Percentiles rank a stretch among this genome's conserved stretches.
Evolutionary conservation across 768 basidiomycete species (phyloP).

Genomic region (Lentinula aciculospora): DNA sequence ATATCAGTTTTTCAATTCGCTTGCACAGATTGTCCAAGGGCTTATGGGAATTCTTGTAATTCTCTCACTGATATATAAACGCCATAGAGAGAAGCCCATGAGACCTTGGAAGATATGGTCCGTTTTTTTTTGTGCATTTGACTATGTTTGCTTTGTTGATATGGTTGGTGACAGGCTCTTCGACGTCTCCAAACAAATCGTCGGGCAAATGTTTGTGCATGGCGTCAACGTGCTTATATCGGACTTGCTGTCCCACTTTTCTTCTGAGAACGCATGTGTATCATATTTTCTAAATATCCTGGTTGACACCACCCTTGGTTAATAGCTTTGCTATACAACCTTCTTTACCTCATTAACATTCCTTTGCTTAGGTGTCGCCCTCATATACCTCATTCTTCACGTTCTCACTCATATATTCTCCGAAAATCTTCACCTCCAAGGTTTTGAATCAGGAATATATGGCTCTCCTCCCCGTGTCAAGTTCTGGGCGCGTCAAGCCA

Average conservation of each 20-base stretch:
- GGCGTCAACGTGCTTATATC: constrained; percentile 76
- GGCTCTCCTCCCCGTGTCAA: constrained; percentile 73
- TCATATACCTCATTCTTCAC: constrained; percentile 73
- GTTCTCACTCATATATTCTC: constrained; percentile 59
- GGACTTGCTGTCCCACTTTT: constrained; percentile 62
- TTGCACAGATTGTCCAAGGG: constrained; percentile 70
- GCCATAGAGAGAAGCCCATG: constrained; percentile 79
- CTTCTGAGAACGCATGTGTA: constrained; percentile 80
- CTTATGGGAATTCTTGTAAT: constrained; percentile 92
- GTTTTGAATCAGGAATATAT: constrained; percentile 85
- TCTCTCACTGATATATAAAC: constrained; percentile 78
- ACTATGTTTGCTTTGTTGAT: constrained; percentile 11
- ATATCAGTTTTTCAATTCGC: constrained; percentile 42
- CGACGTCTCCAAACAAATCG: constrained; percentile 88
- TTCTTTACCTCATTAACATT: background rate
- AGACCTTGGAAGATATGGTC: constrained; percentile 94
- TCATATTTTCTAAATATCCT: constrained; percentile 92
- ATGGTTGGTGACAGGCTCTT: constrained; percentile 54
- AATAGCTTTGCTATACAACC: constrained; percentile 16
- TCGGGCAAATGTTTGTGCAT: constrained; percentile 82
- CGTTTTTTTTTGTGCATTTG: constrained; percentile 18
- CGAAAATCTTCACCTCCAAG: constrained; percentile 59
- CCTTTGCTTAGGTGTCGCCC: constrained; percentile 60
- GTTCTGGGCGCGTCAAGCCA: constrained; percentile 73
- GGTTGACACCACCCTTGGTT: constrained; percentile 88